A percentile compares a stretch with the other conserved stretches of the same genome.
These are phyloP conservation scores for Phylloporus rhodoxanthus DNA, from an alignment of 768 basidiomycete species.

Conservation along the genomic window DNA sequence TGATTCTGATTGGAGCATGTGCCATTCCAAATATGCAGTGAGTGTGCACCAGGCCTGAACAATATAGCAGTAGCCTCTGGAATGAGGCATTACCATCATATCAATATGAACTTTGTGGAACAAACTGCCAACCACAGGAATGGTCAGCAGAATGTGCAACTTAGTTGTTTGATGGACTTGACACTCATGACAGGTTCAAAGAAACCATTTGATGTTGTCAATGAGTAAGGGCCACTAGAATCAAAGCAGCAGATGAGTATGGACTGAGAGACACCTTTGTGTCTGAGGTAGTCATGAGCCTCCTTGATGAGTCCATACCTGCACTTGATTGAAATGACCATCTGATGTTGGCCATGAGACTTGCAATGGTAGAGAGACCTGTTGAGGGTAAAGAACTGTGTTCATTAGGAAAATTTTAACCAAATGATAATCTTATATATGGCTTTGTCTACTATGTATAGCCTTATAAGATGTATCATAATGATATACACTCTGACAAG, in stretches of 20 bases:
- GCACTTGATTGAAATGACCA: not conserved
- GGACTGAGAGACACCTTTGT: no score
- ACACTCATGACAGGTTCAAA: not conserved
- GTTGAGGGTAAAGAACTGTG: not conserved
- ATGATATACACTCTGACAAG: no score
- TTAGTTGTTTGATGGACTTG: not conserved
- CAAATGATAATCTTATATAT: no score
- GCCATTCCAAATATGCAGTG: no score
- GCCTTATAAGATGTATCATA: no score
- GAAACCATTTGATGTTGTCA: not conserved
- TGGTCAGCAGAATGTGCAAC: not conserved
- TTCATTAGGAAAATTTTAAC: no score
- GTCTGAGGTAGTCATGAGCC: no score
- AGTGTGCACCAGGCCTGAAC: conserved; percentile 2
- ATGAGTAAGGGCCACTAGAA: conserved; percentile 1
- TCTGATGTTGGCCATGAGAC: not conserved
- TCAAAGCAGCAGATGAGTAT: not conserved
- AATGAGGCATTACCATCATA: not conserved
- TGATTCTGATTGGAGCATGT: conserved; percentile 29
- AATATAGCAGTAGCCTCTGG: conserved; percentile 10
- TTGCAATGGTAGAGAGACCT: not conserved
- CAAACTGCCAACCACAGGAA: not conserved
- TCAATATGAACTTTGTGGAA: no score
- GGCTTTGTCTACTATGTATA: no score
- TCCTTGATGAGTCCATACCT: not conserved